Evolutionary conservation across 306 rosid genomes (phyloP), one percentile per base, ranked within the genome.

Genomic region (Trichosanthes cucumerina): DNA sequence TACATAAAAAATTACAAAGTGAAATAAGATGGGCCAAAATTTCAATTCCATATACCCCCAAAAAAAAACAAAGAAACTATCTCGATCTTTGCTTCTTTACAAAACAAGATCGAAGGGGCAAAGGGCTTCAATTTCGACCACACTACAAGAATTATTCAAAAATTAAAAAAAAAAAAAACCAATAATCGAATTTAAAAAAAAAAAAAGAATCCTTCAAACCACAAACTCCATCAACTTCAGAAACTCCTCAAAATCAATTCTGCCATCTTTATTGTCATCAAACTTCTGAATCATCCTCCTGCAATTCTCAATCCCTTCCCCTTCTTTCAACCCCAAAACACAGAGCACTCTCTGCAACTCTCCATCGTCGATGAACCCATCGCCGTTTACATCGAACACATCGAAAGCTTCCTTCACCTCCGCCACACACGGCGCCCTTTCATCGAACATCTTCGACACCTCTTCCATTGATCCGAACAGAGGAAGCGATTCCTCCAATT

Each of bases 321-420:
- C 84, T 64, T 74, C 83, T 56, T 82, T 44, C 21, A 79, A 46
- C 5, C 90, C 88, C 80, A 87, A 77, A 54, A 80, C 34, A 3
- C 82, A 24, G 1, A 87, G 28, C 16, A 87, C 81, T 23, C 83
- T 85, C 9, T 52, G 53, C 50, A 87, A 79, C 69, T 87, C 90
- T 12, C 1, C 16, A 9, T 80, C 86, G 3, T 85, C 86, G 59
- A 87, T 81, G 12, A 82, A 87, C 33, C 88, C 88, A 79, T 87
- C 88, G 68, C 79, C 70, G 1, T 87, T 87, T 21, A 53, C 82
- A 76, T 87, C 90, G 14, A 87, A 87, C 78, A 85, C 85, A 31
- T 81, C 75, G 36, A 87, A 87, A 10, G 86, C 85, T 50, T 79
- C 76, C 23, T 83, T 73, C 59, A 87, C 68, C 79, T 85, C 90